Evolutionary conservation across 176 grass and related monocot species (phyloP).

Genomic region (Aegilops longissima): DNA sequence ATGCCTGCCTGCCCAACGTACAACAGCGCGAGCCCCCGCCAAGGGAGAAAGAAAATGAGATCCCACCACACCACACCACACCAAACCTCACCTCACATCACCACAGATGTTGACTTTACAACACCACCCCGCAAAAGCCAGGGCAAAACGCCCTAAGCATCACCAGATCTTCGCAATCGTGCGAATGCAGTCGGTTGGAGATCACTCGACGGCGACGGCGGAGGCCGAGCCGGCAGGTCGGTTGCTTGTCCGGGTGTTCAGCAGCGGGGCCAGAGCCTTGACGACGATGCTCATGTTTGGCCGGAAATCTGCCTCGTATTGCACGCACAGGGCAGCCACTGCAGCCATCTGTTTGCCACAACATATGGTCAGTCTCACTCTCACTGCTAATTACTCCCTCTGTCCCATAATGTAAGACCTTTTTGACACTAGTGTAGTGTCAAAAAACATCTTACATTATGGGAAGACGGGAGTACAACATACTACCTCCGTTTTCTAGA

Average conservation of each 20-base stretch:
- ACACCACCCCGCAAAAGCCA: background rate
- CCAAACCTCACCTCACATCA: background rate
- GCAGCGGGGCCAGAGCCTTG: conserved; percentile 61
- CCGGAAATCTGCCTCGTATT: conserved; percentile 79
- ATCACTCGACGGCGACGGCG: background rate
- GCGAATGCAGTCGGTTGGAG: background rate
- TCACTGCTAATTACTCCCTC: no score
- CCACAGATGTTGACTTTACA: background rate
- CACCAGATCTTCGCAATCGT: background rate
- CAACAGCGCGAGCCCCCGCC: background rate
- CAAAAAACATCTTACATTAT: no score
- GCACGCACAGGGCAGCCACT: conserved; percentile 70
- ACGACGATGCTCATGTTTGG: conserved; percentile 94
- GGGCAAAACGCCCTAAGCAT: background rate
- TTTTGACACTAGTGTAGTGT: no score
- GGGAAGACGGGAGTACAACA: no score
- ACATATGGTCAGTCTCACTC: background rate
- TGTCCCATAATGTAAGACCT: no score
- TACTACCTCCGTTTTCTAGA: no score
- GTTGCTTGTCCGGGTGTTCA: conserved; percentile 31
- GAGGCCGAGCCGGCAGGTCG: background rate
- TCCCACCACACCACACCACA: background rate
- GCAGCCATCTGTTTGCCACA: conserved; percentile 56
- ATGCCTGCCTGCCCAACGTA: background rate
- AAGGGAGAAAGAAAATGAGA: background rate